Evolutionary conservation across 192 early-diverging fungal genomes (phyloP), one percentile per base, ranked within the genome.

Genomic region (Coemansia sp.): DNA sequence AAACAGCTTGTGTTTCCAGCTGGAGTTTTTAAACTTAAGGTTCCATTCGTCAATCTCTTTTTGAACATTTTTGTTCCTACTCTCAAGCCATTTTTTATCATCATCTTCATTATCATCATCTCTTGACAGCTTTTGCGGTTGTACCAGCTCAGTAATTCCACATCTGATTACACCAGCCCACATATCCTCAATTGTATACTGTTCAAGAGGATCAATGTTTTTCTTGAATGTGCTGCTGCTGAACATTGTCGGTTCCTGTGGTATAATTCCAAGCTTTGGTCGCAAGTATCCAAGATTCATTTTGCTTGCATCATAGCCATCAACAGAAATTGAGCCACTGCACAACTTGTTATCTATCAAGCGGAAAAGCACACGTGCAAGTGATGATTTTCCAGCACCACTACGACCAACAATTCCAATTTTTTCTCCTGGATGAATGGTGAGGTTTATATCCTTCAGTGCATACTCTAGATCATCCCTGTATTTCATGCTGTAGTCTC

Each of bases 191-290:
- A 94, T 90, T 29, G 79, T 68, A 50, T 88, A 84, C 62, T 90
- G 79, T 29, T 75, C 71, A 62, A 92, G 85, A 0, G 92, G 92
- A 59, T 97, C 94, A 61, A 95, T 68, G 70, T 95, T 95, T 34
- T 83, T 78, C 17, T 93, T 83, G 41, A 93, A 74, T 6, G 90
- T 83, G 14, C 88, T 87, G 14, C 88, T 87, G 10, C 70, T 70
- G 32, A 92, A 86, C 50, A 92, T 61, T 5, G 29, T 29, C 29
- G 3, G 29, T 29, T 29, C 29, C 1, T 29, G 29, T 29, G 29
- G 29, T 29, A 29, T 29, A 29, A 29, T 29, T 29, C 29, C 29
- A 29, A 29, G 1, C 29, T 29, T 29, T 29, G 29, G 29, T 88
- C 70, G 43, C 79, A 77, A 33, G 89, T 71, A 36, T 58, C 58